Conservation (phyloP, 768 basidiomycete species). For the Xerocomus brunneocitrinus region DNA sequence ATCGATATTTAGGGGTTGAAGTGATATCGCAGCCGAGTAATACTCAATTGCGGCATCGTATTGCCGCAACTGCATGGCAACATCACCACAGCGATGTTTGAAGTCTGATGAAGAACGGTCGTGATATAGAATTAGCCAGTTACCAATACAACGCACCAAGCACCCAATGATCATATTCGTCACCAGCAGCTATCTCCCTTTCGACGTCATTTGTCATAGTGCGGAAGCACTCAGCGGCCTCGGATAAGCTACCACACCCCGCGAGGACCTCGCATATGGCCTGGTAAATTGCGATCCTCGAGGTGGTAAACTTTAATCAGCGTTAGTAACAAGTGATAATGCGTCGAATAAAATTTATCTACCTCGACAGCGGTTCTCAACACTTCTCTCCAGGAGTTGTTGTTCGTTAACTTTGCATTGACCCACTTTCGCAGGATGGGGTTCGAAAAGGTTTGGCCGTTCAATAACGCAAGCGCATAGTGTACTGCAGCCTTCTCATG, state of each 20-base stretch:
- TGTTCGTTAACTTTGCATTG: not conserved
- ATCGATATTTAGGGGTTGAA: not conserved
- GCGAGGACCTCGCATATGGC: conserved; percentile 2
- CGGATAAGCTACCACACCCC: not conserved
- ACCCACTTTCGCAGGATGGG: not conserved
- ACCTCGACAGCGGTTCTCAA: not conserved
- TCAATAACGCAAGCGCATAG: not conserved
- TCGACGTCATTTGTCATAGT: not conserved
- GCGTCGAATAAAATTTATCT: not conserved
- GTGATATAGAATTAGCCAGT: not conserved
- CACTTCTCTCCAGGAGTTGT: not conserved
- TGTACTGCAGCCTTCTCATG: not conserved
- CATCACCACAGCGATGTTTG: conserved; percentile 4
- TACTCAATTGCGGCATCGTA: conserved; percentile 5
- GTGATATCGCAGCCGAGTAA: conserved; percentile 3
- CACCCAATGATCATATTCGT: not conserved
- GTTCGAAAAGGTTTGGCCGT: not conserved
- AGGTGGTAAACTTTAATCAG: not conserved
- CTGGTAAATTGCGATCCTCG: not conserved
- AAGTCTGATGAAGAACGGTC: not conserved
- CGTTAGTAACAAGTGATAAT: not conserved
- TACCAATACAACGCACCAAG: not conserved
- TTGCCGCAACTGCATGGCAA: conserved; percentile 1
- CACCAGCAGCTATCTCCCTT: not conserved
- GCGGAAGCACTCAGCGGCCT: not conserved